These are phyloP conservation scores for Cavenderia fasciculata DNA, from an alignment of 78 protist species.

Conservation along the genomic window DNA sequence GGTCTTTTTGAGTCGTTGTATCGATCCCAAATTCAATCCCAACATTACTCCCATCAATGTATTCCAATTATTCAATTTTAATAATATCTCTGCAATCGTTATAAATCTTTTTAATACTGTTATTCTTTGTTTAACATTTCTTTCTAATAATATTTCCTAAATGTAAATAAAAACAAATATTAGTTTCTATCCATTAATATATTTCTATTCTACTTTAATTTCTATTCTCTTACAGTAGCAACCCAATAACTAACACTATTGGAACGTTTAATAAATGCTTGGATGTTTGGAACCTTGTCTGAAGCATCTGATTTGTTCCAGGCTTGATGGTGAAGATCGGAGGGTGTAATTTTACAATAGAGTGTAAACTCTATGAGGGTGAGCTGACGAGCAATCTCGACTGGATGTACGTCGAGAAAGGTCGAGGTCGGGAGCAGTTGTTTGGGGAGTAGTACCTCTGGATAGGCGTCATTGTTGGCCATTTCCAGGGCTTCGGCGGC, in stretches of 20 bases:
- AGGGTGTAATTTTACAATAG: constrained; percentile 52
- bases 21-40: constrained; percentile 43
- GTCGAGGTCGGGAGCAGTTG: constrained; percentile 3
- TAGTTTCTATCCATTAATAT: background rate
- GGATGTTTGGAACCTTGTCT: constrained; percentile 50
- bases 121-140: constrained; percentile 40
- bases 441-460: constrained; percentile 64
- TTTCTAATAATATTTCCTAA: constrained; percentile 40
- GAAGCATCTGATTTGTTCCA: constrained; percentile 54
- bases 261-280: constrained; percentile 46
- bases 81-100: constrained; percentile 29
- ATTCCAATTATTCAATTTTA: constrained; percentile 51
- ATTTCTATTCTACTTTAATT: too few relatives aligned
- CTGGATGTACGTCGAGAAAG: constrained; percentile 63
- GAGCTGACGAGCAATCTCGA: constrained; percentile 62
- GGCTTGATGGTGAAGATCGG: constrained; percentile 53
- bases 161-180: background rate
- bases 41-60: constrained; percentile 29
- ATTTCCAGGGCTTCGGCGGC: background rate
- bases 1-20: constrained; percentile 53
- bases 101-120: constrained; percentile 49
- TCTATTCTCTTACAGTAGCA: constrained; percentile 35
- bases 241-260: constrained; percentile 72
- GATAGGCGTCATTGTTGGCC: constrained; percentile 20
- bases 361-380: constrained; percentile 63